phyloP scores from a whole-genome alignment of 1,284 basidiomycete species.

The Ganoderma multipileum region DNA sequence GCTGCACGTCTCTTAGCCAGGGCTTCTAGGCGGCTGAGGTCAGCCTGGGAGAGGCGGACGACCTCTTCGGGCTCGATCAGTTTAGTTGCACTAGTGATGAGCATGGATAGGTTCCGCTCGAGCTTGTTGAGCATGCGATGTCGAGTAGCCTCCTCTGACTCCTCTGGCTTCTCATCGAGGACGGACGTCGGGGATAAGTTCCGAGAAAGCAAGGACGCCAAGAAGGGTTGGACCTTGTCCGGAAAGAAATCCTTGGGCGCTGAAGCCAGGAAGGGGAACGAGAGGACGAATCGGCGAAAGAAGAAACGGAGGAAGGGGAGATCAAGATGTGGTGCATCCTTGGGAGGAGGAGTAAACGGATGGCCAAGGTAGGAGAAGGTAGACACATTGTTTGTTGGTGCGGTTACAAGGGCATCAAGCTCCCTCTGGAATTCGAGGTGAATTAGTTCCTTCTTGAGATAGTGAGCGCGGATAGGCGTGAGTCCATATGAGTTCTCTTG shows the following conservation, averaged over 20 bases:
- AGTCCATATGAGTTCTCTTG: conserved; percentile 27
- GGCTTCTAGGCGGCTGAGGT: conserved; percentile 78
- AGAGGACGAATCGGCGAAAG: conserved; percentile 90
- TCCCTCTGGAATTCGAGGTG: conserved; percentile 85
- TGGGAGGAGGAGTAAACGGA: conserved; percentile 81
- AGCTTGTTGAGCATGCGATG: conserved; percentile 67
- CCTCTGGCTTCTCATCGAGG: conserved; percentile 64
- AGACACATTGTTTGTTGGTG: conserved; percentile 63
- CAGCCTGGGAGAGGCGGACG: conserved; percentile 83
- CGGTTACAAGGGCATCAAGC: conserved; percentile 71
- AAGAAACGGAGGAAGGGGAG: conserved; percentile 89
- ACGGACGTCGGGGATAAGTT: conserved; percentile 75
- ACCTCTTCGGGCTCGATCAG: conserved; percentile 85
- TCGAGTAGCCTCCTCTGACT: conserved; percentile 55
- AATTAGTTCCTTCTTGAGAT: conserved; percentile 51
- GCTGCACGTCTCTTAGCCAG: conserved; percentile 68
- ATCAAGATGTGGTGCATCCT: conserved; percentile 66
- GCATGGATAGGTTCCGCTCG: conserved; percentile 84
- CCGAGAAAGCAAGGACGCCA: conserved; percentile 80
- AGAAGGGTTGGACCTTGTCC: conserved; percentile 92
- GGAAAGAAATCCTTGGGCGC: conserved; percentile 91
- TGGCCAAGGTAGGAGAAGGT: conserved; percentile 87
- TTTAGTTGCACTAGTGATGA: conserved; percentile 84
- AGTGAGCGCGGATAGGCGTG: conserved; percentile 43
- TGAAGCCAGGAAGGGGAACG: conserved; percentile 90